These are phyloP conservation scores for Cryphonectria nitschkei DNA, from an alignment of 2,329 filamentous ascomycete species.

Conservation along the genomic window DNA sequence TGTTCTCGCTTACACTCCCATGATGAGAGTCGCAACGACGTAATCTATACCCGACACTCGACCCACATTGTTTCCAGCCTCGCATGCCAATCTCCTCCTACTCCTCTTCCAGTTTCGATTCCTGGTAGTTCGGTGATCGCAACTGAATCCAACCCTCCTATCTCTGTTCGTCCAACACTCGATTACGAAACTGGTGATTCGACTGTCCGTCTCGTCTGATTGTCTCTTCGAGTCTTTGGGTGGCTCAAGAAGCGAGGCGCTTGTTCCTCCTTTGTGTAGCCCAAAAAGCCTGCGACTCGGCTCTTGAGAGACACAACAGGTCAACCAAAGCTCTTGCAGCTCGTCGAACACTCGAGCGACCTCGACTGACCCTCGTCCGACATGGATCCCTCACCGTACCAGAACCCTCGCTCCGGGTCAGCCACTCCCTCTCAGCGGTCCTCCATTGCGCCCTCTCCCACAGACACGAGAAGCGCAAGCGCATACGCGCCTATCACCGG, in stretches of 20 bases:
- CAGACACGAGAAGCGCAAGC: constrained; percentile 51
- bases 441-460: constrained; percentile 50
- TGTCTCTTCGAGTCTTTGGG: background rate
- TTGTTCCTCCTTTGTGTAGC: background rate
- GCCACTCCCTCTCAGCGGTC: constrained; percentile 28
- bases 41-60: constrained; percentile 3
- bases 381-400: constrained; percentile 52
- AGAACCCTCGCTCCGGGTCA: constrained; percentile 25
- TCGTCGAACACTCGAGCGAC: background rate
- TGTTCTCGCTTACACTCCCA: background rate
- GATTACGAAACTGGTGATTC: background rate
- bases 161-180: background rate
- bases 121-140: background rate
- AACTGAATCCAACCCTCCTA: background rate
- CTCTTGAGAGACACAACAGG: constrained; percentile 3
- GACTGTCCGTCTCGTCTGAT: constrained; percentile 7
- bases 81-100: constrained; percentile 5
- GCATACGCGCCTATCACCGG: constrained; percentile 41
- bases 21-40: background rate
- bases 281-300: constrained; percentile 5
- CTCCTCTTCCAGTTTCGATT: background rate
- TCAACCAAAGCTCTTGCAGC: background rate
- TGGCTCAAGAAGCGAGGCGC: background rate
- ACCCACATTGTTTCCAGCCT: constrained; percentile 12
- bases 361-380: constrained; percentile 21